phyloP scores from a whole-genome alignment of 495 filamentous ascomycete species.

The Lasiosphaeria miniovina region DNA sequence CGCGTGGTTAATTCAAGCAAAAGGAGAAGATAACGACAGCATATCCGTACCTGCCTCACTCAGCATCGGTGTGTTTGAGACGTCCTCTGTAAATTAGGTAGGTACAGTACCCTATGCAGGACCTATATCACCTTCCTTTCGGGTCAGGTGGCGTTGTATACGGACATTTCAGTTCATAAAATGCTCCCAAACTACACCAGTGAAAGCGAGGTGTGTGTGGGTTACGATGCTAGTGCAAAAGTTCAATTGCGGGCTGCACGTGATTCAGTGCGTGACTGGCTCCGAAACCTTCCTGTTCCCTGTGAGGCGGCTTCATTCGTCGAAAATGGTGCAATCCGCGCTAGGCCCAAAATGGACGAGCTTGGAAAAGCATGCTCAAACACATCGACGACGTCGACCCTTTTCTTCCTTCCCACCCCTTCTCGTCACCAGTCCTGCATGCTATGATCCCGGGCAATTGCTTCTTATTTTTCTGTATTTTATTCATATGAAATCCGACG shows the following conservation, averaged over 20 bases:
- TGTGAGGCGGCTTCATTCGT: slow-evolving; percentile 11
- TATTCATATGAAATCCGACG: neutral
- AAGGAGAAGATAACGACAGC: too few species aligned
- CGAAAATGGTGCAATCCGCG: slow-evolving; percentile 34
- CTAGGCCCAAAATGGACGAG: slow-evolving; percentile 28
- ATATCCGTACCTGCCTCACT: too few species aligned
- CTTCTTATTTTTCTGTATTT: neutral
- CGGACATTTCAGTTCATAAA: too few species aligned
- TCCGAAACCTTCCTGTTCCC: neutral
- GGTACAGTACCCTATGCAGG: too few species aligned
- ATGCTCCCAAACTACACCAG: too few species aligned
- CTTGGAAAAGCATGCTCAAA: slow-evolving; percentile 13
- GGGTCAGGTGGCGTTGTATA: too few species aligned
- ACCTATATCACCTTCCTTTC: too few species aligned
- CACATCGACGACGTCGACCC: slow-evolving; percentile 22
- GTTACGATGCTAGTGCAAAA: too few species aligned
- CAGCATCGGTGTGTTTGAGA: too few species aligned
- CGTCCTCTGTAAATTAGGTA: too few species aligned
- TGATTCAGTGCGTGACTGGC: slow-evolving; percentile 1
- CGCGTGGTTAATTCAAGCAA: too few species aligned
- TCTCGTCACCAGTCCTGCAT: neutral
- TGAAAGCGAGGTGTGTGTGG: too few species aligned
- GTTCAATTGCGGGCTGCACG: neutral
- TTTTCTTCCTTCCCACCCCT: slow-evolving; percentile 7
- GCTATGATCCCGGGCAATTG: neutral